Base-by-base conservation (phyloP, 768 basidiomycete species). In the Suillus clintonianus region DNA sequence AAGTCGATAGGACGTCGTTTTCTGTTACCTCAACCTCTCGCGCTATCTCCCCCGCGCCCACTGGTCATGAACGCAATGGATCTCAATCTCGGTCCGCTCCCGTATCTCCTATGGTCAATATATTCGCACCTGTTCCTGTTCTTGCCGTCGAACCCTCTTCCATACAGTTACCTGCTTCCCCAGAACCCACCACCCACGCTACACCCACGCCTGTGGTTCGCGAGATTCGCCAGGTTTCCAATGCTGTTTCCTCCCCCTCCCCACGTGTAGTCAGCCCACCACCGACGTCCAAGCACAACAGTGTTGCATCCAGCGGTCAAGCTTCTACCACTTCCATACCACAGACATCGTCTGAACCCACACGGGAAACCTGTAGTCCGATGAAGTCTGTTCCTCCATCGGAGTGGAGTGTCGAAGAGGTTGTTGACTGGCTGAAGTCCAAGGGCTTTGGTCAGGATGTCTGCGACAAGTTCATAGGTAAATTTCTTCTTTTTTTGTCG, bases 341-440 rank as follows among this genome's bases (percentile, higher is more conserved):
- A 10, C 67, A 67, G 41, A 61, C 64, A 1, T 39, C 69, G 48
- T 62, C 72, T 60, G 70, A 71, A 65, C 45, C 41, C 3, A 62
- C 56, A n/a, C 75, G 67, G 57, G 57, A 30, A 34, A 61, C 27
- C 11, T 63, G 67, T 58, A 61, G 62, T n/a, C 51, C 62, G 62
- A 77, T 76, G 69, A 82, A 79, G 59, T 77, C 76, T 36, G 71
- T 71, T 0, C 81, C 84, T 67, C 85, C 92, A 1, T 82, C 83
- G 0, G 90, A 92, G 61, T 99, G 97, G 97, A 82, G 78, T 0
- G 86, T 98, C 0, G 91, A 92, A 0, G 89, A 98, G 45, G 97
- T 99, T 7, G 81, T 95, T 1, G 89, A 89, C 0, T 99, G 97
- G 97, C 78, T 94, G 32, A 87, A 85, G 71, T 78, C 77, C 39